Evolutionary conservation across 345 rosid species (phyloP), one percentile per base, ranked within the genome.

Genomic region (Hibiscus mutabilis): DNA sequence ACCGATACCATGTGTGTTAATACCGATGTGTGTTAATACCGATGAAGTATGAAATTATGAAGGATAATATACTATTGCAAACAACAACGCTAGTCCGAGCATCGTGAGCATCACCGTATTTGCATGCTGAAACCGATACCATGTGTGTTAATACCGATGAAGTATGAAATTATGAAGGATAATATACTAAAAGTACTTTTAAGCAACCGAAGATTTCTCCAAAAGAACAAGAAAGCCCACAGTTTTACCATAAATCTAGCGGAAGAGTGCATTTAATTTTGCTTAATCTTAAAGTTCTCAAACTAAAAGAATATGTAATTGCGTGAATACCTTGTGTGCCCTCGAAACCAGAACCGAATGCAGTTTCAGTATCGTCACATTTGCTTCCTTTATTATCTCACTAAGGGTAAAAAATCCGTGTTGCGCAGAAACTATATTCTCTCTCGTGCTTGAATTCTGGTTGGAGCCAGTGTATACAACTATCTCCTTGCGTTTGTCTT

Each of bases 381-480:
- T 95, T 25, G 87, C 76, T 51, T 78, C 66, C 35, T 83, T 91
- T 79, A 92, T 77, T 56, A 86, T 60, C 81, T 83, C 88, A 22
- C 86, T 85, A 73, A 82, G 19, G 35, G 83, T 76, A 59, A 79
- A 78, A 71, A 90, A 72, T 6, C 92, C 88, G 59, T 79, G 77
- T 64, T 95, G 97, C 65, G 96, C 96, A 11, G 96, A 83, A 42
- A 95, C 91, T 42, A 95, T 83, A 85, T 83, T 90, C 66, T 92
- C 96, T 51, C 88, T 77, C 24, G 91, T 75, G 12, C 25, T 5
- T 1, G 40, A 1, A 18, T 82, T 77, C 76, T 88, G 92, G 46
- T 87, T 86, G 0, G 86, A 81, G 22, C 81, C 87, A 0, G 87
- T 86, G 77, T 81, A 79, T 47, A 95, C 90, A 4, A 87, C 86